Conservation (phyloP, 805 yeast genomes). For the Metschnikowia kunwiensis region DNA sequence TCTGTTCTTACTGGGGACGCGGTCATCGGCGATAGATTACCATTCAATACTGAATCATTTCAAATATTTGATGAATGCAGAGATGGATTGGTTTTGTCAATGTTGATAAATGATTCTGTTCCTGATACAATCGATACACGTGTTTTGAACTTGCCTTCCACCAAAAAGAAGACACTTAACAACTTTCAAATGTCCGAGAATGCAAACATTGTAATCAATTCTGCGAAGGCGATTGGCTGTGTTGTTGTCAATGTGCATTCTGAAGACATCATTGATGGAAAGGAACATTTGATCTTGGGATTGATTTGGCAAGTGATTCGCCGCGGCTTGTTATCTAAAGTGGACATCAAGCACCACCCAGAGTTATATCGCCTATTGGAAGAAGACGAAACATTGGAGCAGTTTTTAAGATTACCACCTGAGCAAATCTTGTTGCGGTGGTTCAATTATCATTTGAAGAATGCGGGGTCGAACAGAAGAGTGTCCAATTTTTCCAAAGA, state of each 20-base stretch:
- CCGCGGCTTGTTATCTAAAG: constrained; percentile 90
- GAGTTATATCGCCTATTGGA: constrained; percentile 91
- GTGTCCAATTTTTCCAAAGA: constrained; percentile 85
- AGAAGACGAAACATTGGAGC: constrained; percentile 96
- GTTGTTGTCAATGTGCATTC: constrained; percentile 97
- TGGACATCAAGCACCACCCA: constrained; percentile 94
- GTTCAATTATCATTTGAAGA: constrained; percentile 94
- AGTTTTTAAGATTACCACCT: constrained; percentile 93
- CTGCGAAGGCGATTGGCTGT: constrained; percentile 98
- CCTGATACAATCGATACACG: constrained; percentile 98
- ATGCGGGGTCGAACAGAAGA: constrained; percentile 84
- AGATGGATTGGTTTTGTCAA: constrained; percentile 90
- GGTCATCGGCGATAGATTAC: constrained; percentile 79
- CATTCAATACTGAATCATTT: constrained; percentile 90
- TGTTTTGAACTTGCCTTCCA: constrained; percentile 84
- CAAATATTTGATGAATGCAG: constrained; percentile 95
- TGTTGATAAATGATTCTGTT: constrained; percentile 93
- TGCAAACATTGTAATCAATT: constrained; percentile 95
- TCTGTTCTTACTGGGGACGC: constrained; percentile 85
- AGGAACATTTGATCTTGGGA: constrained; percentile 87
- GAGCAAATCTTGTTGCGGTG: constrained; percentile 95
- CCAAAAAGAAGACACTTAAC: constrained; percentile 71
- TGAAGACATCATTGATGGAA: constrained; percentile 92
- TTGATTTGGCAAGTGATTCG: constrained; percentile 96
- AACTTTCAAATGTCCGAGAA: constrained; percentile 95